Percentiles rank a stretch among this genome's conserved stretches.
These are phyloP conservation scores for Stereum hirsutum DNA, from an alignment of 1,284 basidiomycete genomes.

Conservation along the genomic window DNA sequence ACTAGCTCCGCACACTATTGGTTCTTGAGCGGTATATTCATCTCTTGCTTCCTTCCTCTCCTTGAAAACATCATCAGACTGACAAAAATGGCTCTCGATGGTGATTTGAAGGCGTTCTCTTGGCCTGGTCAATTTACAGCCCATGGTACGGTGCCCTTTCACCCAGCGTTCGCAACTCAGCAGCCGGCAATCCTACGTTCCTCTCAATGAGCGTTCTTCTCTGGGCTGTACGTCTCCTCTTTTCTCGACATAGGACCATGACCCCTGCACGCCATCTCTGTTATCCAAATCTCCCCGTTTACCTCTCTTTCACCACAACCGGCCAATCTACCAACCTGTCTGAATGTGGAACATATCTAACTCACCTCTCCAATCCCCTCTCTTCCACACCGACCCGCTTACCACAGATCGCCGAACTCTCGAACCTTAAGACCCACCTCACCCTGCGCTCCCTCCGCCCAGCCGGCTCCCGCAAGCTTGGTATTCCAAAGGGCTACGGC, in stretches of 20 bases:
- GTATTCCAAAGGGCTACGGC: constrained; percentile 81
- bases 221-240: constrained; percentile 58
- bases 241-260: constrained; percentile 1
- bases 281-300: too few relatives aligned
- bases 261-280: background rate
- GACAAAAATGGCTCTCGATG: constrained; percentile 1
- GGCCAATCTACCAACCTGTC: too few relatives aligned
- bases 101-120: constrained; percentile 41
- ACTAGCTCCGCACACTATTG: constrained; percentile 86
- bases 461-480: constrained; percentile 70
- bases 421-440: constrained; percentile 80
- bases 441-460: constrained; percentile 81
- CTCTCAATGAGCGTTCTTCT: constrained; percentile 58
- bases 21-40: constrained; percentile 57
- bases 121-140: constrained; percentile 77
- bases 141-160: constrained; percentile 56
- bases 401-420: constrained; percentile 74
- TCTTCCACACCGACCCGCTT: too few relatives aligned
- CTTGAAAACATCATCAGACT: constrained; percentile 11
- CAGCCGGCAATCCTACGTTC: constrained; percentile 61
- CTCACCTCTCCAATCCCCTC: too few relatives aligned
- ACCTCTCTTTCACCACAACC: too few relatives aligned
- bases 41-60: background rate
- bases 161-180: constrained; percentile 55
- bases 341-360: too few relatives aligned